phyloP scores from a whole-genome alignment of 768 basidiomycete genomes.

The Chalciporus pseudorubinellus region DNA sequence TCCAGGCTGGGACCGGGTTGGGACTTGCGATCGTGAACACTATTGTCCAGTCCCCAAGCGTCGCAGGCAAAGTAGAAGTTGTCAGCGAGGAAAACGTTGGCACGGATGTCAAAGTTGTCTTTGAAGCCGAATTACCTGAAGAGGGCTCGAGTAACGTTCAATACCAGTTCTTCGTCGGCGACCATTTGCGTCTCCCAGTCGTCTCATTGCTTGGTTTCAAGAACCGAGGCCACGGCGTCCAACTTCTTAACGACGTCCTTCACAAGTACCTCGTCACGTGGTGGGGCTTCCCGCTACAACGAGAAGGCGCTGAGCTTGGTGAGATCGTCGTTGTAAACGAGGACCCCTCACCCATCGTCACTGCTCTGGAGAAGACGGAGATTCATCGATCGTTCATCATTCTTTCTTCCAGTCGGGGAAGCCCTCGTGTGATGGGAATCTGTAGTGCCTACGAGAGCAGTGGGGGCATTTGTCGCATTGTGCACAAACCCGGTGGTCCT shows the following conservation, averaged over 20 bases:
- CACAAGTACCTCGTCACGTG: constrained; percentile 65
- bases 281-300: constrained; percentile 66
- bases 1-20: constrained; percentile 90
- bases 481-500: constrained; percentile 90
- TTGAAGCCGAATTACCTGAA: constrained; percentile 64
- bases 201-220: constrained; percentile 77
- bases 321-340: constrained; percentile 85
- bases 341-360: constrained; percentile 55
- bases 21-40: constrained; percentile 95
- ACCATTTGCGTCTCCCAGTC: constrained; percentile 41
- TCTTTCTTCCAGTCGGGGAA: constrained; percentile 68
- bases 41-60: constrained; percentile 81
- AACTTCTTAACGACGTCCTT: constrained; percentile 63
- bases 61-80: constrained; percentile 91
- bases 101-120: constrained; percentile 87
- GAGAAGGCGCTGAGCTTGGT: constrained; percentile 44
- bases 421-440: constrained; percentile 56
- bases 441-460: constrained; percentile 71
- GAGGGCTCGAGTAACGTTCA: constrained; percentile 39
- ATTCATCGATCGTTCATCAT: constrained; percentile 68
- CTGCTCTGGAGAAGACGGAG: constrained; percentile 57
- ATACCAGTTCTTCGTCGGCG: constrained; percentile 46
- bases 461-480: constrained; percentile 84
- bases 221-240: constrained; percentile 56
- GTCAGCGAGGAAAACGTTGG: constrained; percentile 88